Conservation (phyloP, 176 grass and related monocot species). For the Zoysia japonica region DNA sequence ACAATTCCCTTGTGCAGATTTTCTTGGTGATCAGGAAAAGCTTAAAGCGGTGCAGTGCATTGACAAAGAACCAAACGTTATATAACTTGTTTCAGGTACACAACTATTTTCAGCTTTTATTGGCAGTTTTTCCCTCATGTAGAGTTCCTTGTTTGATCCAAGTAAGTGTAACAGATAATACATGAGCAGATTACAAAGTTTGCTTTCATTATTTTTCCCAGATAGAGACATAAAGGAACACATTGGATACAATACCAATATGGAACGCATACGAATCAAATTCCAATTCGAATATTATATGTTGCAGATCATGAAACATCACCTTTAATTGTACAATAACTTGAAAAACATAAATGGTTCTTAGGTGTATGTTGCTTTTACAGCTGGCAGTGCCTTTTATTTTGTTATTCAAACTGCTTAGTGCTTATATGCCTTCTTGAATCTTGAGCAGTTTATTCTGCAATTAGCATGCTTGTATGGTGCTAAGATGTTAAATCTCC, state of each 20-base stretch:
- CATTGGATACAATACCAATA: neutral
- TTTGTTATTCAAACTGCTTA: neutral
- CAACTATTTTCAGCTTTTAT: neutral
- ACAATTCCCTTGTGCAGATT: constrained; percentile 52
- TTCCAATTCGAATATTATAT: neutral
- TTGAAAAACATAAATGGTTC: neutral
- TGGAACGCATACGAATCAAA: neutral
- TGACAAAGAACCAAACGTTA: constrained; percentile 95
- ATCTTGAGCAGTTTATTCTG: constrained; percentile 10
- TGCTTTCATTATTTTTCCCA: neutral
- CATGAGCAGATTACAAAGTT: neutral
- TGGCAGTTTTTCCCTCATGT: constrained; percentile 12
- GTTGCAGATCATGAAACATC: neutral
- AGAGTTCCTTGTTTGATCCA: constrained; percentile 35
- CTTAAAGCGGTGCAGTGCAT: constrained; percentile 94
- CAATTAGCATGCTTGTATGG: neutral
- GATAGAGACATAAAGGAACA: neutral
- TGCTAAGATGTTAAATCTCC: neutral
- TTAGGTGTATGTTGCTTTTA: constrained; percentile 21
- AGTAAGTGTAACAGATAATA: neutral
- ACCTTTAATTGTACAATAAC: neutral
- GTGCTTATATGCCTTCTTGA: constrained; percentile 1
- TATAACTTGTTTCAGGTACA: constrained; percentile 88
- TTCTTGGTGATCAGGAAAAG: constrained; percentile 99
- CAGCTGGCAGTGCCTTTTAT: neutral